Conservation (phyloP, 2,329 filamentous ascomycete genomes). For the Fusarium sp. region DNA sequence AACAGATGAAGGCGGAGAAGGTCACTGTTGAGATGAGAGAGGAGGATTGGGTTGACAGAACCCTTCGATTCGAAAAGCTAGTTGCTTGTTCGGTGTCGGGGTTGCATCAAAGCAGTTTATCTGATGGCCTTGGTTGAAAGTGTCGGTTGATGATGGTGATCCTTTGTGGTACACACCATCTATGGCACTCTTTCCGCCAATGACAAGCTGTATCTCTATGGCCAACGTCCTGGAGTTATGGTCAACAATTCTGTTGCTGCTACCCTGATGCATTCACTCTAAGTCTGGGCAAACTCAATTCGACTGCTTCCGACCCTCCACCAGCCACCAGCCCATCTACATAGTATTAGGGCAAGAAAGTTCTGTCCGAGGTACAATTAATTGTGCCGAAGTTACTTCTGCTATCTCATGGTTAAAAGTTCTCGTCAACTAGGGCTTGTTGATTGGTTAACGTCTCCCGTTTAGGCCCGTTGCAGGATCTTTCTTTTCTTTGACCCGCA, state of each 20-base stretch:
- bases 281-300: conserved; percentile 24
- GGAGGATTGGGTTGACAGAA: background rate
- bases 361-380: conserved; percentile 6
- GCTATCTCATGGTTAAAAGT: conserved; percentile 8
- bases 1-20: background rate
- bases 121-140: background rate
- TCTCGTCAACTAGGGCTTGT: conserved; percentile 2
- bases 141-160: background rate
- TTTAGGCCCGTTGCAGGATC: conserved; percentile 31
- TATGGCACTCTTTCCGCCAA: conserved; percentile 7
- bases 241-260: background rate
- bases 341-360: conserved; percentile 7
- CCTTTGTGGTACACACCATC: background rate
- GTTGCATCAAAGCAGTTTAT: background rate
- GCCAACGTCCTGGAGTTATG: background rate
- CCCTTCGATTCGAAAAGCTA: background rate
- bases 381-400: conserved; percentile 23
- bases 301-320: conserved; percentile 15
- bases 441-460: conserved; percentile 26
- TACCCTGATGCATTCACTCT: conserved; percentile 1
- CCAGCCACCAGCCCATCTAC: background rate
- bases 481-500: conserved; percentile 19
- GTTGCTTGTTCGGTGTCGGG: conserved; percentile 25
- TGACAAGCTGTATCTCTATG: background rate
- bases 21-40: conserved; percentile 1